Base-by-base conservation (phyloP, 148 eudicot genomes). In the Camellia sinensis region DNA sequence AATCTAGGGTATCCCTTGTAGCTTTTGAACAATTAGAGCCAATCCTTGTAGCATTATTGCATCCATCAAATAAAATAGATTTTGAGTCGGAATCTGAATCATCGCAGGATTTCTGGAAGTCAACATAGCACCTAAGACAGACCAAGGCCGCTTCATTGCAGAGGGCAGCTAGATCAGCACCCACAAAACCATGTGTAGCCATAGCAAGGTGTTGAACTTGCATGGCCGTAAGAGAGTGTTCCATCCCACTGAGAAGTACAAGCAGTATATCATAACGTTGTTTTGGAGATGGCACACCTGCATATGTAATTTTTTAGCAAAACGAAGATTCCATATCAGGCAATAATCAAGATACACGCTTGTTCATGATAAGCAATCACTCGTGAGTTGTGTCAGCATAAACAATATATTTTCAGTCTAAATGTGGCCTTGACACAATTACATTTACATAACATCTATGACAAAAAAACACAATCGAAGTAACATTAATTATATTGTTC, bases 141-240 rank as follows among this genome's bases (percentile, higher is more conserved):
- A 85, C 85, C 89, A 92, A 82, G 61, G 91, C 93, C 48, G 99
- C 97, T 83, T 93, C 93, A 85, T 91, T 91, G 86, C 91, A 90
- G 60, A 96, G 91, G 53, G 94, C 88, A 79, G 83, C 93, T 80
- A 96, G 82, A 87, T 96, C 99, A 85, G 98, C 99, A 78, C 99
- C 99, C 76, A 96, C 99, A 80, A 91, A 96, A 60, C 97, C 99
- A 85, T 96, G 98, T 40, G 99, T 92, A 75, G 82, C 82, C 74
- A 69, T 83, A 69, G 99, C 89, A 83, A 96, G 88, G 56, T 90
- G 80, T 80, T 87, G 89, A 82, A 96, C 78, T 84, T 93, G 89
- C 56, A 77, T 65, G 57, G 82, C 82, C 60, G 78, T 82, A 72
- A 94, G 95, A 79, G 89, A 83, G 77, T 92, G 95, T 63, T 89